Conservation (phyloP, 2,329 filamentous ascomycete genomes). For the Diaporthe citrichinensis region DNA sequence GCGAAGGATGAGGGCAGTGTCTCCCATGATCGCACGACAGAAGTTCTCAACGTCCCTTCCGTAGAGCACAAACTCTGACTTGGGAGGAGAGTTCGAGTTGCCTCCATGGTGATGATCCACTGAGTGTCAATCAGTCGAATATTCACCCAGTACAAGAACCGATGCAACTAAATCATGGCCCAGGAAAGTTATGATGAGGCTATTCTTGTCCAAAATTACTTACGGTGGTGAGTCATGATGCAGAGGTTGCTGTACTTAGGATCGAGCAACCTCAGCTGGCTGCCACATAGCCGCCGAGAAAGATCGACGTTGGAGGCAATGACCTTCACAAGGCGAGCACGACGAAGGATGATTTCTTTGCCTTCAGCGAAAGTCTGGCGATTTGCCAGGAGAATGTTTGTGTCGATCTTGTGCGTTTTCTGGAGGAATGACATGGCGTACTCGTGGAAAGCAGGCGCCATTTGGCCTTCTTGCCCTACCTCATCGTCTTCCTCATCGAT, state of each 20-base stretch:
- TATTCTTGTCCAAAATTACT: background rate
- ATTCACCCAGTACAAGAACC: no score
- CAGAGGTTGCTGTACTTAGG: background rate
- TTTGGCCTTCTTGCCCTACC: background rate
- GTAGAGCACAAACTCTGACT: background rate
- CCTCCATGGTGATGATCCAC: background rate
- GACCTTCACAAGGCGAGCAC: background rate
- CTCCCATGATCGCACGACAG: constrained; percentile 17
- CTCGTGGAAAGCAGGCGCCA: background rate
- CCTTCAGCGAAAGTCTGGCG: background rate
- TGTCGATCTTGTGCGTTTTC: background rate
- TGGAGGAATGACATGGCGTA: accelerated
- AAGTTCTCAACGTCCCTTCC: background rate
- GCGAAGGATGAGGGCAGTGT: background rate
- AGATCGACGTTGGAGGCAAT: background rate
- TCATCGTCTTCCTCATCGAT: background rate
- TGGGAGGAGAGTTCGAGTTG: accelerated
- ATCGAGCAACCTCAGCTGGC: background rate
- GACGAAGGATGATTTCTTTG: background rate
- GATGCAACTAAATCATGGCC: no score
- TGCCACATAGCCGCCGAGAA: background rate
- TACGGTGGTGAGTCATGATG: background rate
- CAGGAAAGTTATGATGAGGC: no score
- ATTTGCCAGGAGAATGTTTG: background rate
- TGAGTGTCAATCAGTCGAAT: background rate